Conservation (phyloP, 2,329 filamentous ascomycete species). For the Fusarium marasasianum region DNA sequence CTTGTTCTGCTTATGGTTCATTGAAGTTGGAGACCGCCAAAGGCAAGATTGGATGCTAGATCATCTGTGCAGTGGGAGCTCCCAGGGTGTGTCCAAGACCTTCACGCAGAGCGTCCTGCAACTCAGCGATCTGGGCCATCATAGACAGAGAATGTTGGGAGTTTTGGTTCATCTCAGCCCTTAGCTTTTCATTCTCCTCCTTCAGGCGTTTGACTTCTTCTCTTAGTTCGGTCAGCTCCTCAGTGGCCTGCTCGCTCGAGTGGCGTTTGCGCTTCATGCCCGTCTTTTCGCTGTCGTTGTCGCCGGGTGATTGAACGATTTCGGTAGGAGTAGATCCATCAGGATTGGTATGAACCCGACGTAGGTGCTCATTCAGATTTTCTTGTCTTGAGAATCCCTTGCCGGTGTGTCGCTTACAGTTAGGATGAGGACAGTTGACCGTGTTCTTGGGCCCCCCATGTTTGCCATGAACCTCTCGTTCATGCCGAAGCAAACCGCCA, state of each 20-base stretch:
- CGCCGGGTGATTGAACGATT: constrained; percentile 53
- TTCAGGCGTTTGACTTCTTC: constrained; percentile 73
- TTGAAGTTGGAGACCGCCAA: not conserved
- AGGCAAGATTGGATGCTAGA: constrained; percentile 39
- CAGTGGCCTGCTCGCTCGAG: constrained; percentile 44
- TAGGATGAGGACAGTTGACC: constrained; percentile 83
- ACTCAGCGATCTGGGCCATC: constrained; percentile 59
- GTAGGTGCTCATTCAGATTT: constrained; percentile 92
- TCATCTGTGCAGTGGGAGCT: constrained; percentile 55
- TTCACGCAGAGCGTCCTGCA: constrained; percentile 55
- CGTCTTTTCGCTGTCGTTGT: constrained; percentile 57
- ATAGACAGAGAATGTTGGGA: constrained; percentile 57
- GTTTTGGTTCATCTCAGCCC: constrained; percentile 59
- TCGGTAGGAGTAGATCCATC: constrained; percentile 51
- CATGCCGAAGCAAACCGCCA: constrained; percentile 86
- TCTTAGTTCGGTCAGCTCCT: constrained; percentile 65
- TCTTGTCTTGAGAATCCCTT: constrained; percentile 93
- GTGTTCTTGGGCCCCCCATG: constrained; percentile 89
- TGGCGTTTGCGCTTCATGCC: constrained; percentile 60
- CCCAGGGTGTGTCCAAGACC: constrained; percentile 47
- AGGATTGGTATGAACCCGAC: constrained; percentile 79
- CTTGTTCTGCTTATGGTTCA: not conserved
- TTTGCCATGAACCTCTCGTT: constrained; percentile 92
- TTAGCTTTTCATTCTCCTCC: constrained; percentile 70
- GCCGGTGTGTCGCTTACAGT: constrained; percentile 89